phyloP scores from a whole-genome alignment of 768 basidiomycete genomes.

The Boletellus sp. region DNA sequence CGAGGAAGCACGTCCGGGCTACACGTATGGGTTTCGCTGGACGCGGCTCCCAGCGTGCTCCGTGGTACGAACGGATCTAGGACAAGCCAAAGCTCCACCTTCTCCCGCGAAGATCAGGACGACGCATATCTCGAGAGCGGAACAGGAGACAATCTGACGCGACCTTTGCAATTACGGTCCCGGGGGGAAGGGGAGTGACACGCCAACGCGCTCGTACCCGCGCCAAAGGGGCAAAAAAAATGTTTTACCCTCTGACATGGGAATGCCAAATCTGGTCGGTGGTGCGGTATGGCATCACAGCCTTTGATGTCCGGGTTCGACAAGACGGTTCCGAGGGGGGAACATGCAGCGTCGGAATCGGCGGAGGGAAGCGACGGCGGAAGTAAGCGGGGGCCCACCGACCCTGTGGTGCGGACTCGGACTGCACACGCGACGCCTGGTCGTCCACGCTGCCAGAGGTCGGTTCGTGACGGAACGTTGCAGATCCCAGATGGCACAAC shows the following conservation, averaged over 20 bases:
- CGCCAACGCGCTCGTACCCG: neutral
- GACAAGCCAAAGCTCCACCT: constrained; percentile 5
- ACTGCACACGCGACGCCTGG: constrained; percentile 1
- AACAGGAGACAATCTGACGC: neutral
- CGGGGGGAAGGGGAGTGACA: neutral
- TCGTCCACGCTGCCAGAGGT: neutral
- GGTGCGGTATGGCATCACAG: neutral
- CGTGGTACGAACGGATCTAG: constrained; percentile 21
- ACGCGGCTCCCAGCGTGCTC: constrained; percentile 4
- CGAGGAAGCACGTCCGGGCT: constrained; percentile 4
- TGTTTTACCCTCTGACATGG: neutral
- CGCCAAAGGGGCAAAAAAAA: neutral
- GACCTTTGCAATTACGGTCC: neutral
- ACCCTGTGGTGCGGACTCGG: constrained; percentile 7
- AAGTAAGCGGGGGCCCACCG: constrained; percentile 4
- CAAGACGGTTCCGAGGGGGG: neutral
- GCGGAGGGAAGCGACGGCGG: neutral
- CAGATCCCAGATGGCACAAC: neutral
- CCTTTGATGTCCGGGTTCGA: neutral
- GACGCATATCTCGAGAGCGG: constrained; percentile 2
- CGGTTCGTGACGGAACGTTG: neutral
- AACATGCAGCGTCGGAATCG: neutral
- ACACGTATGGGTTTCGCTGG: constrained; percentile 10
- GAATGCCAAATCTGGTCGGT: neutral
- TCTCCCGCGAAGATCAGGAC: constrained; percentile 28